Percentiles rank a stretch among this genome's conserved stretches.
These are phyloP conservation scores for Candida oleophila DNA, from an alignment of 805 yeast genomes.

Conservation along the genomic window DNA sequence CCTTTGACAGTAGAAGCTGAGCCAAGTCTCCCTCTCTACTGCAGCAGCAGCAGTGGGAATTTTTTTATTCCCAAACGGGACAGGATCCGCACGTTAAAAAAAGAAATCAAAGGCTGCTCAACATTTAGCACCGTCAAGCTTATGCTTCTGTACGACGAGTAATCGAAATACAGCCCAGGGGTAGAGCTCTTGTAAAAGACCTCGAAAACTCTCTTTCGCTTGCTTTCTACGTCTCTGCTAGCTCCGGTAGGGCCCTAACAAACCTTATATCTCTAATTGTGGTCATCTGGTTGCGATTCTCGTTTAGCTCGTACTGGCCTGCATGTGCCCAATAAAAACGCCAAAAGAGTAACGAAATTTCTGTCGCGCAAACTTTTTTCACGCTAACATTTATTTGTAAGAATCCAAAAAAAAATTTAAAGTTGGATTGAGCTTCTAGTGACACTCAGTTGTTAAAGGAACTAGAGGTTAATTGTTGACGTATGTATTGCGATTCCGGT, in stretches of 20 bases:
- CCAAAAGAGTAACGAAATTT: background rate
- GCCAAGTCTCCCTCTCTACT: no score
- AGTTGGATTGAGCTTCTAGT: background rate
- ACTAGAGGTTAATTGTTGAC: background rate
- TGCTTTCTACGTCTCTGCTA: background rate
- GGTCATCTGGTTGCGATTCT: background rate
- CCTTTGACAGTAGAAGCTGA: no score
- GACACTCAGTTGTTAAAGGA: background rate
- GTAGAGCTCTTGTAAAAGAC: no score
- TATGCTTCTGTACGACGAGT: no score
- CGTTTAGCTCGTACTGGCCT: conserved; percentile 3
- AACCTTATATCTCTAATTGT: background rate
- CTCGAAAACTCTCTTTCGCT: no score
- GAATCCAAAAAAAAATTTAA: background rate
- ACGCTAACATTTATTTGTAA: background rate
- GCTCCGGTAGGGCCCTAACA: background rate
- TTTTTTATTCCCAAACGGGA: background rate
- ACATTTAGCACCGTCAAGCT: no score
- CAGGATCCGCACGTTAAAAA: background rate
- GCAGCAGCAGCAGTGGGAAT: no score
- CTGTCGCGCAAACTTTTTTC: background rate
- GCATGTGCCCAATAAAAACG: background rate
- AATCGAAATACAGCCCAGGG: no score
- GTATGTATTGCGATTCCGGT: background rate
- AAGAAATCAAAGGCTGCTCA: background rate